Percentiles rank a stretch among this genome's conserved stretches.
Conservation (phyloP, 345 rosid genomes). For the Syzygium aromaticum region DNA sequence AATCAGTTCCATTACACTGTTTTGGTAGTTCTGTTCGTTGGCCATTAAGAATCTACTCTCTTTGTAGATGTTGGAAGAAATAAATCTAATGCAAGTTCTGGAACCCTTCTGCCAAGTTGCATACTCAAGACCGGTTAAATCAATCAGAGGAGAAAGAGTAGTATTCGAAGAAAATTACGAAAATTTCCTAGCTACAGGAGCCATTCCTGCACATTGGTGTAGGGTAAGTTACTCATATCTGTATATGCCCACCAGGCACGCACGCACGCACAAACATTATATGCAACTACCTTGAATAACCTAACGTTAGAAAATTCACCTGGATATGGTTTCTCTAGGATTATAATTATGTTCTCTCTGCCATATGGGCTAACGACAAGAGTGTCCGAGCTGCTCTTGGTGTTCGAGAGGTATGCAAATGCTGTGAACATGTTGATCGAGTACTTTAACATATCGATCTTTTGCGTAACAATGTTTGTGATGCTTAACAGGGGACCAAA, state of each 20-base stretch:
- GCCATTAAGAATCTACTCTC: neutral
- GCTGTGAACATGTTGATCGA: neutral
- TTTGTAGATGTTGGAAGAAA: conserved; percentile 16
- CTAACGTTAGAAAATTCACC: neutral
- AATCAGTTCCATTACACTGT: neutral
- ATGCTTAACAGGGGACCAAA: conserved; percentile 12
- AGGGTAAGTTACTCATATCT: conserved; percentile 9
- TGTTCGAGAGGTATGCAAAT: conserved; percentile 15
- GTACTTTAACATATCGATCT: neutral
- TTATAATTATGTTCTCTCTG: conserved; percentile 22
- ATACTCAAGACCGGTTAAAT: conserved; percentile 1
- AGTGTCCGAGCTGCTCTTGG: conserved; percentile 20
- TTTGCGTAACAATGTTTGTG: neutral
- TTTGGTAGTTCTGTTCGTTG: too few species aligned
- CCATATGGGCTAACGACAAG: conserved; percentile 21
- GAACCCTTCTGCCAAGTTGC: conserved; percentile 27
- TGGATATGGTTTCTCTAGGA: conserved; percentile 10
- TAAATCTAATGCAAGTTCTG: conserved; percentile 21
- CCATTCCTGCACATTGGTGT: conserved; percentile 17
- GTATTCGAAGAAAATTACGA: conserved; percentile 9
- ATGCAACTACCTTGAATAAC: neutral
- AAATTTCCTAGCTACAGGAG: conserved; percentile 4
- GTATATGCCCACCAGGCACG: neutral
- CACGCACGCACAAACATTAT: neutral
- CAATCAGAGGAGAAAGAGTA: conserved; percentile 7